Base-by-base conservation (phyloP, 2,329 filamentous ascomycete genomes). In the Trichophaea hybrida region DNA sequence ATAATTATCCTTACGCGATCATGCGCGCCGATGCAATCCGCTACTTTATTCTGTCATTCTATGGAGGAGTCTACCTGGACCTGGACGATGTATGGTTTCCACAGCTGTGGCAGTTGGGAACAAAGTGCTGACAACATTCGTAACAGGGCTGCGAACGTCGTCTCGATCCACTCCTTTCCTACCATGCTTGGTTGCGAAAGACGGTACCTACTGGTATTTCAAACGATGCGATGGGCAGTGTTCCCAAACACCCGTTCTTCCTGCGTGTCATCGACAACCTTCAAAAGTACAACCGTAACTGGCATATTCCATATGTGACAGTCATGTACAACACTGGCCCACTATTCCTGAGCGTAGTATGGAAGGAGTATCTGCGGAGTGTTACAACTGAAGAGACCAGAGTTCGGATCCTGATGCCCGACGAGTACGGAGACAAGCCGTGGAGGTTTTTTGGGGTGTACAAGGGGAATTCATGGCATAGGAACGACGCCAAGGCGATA, bases 321-420 rank as follows among this genome's bases (percentile, higher is more conserved):
- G 84, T 90, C 67, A 90, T 90, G 86, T 83, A 84, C 51, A 82
- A 81, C 7, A 86, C 86, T 0, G 86, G 86, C 0, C 86, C 86
- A 0, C 74, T 90, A 34, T 90, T 88, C 74, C 73, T 90, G 50
- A 86, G 81, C 59, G 79, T 89, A 44, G 78, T 87, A 61, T 86
- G 85, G 83, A 82, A 85, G 69, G 81, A 87, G 70, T 89, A 86
- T 71, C 81, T 82, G 70, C 73, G 75, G 15, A 74, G 73, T 48
- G 44, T 49, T 13, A 76, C 72, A 8, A 70, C 71, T 48, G 73
- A 75, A 33, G 71, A 69, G 68, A 78, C 75, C n/a, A 76, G 81
- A 35, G 77, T 88, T 5, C 75, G 84, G 59, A 78, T 87, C 51
- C 73, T 88, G 57, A 86, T 86, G 77, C 80, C 79, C 12, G 79